Conservation (phyloP, 176 grass and related monocot genomes). For the Oryza punctata region DNA sequence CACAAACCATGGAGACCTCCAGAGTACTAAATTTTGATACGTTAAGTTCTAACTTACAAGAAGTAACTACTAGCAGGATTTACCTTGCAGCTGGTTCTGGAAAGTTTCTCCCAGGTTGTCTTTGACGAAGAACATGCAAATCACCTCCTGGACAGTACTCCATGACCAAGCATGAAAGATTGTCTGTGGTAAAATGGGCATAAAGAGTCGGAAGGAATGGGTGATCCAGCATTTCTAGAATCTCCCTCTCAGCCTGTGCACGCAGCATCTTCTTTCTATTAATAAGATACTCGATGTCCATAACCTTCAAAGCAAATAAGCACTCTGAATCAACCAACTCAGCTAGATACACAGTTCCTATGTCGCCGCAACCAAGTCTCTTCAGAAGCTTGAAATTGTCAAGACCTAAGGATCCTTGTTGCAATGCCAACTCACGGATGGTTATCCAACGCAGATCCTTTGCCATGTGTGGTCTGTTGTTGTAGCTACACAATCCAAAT, state of each 20-base stretch:
- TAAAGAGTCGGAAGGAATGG: constrained; percentile 96
- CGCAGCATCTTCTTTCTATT: constrained; percentile 93
- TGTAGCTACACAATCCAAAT: constrained; percentile 56
- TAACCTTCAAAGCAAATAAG: constrained; percentile 97
- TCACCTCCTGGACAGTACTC: constrained; percentile 98
- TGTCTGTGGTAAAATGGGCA: constrained; percentile 92
- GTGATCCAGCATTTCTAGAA: constrained; percentile 94
- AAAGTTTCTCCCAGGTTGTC: constrained; percentile 77
- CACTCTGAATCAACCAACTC: constrained; percentile 82
- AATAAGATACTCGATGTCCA: constrained; percentile 91
- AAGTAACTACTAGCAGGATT: background rate
- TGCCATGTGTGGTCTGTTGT: constrained; percentile 87
- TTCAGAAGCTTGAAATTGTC: constrained; percentile 97
- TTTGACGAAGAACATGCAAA: constrained; percentile 94
- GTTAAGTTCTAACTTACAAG: background rate
- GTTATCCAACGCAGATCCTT: constrained; percentile 88
- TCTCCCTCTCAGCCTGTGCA: constrained; percentile 96
- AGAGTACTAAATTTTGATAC: constrained; percentile 1
- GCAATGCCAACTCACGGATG: constrained; percentile 56
- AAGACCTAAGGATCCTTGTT: constrained; percentile 76
- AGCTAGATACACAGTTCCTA: constrained; percentile 93
- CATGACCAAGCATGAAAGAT: constrained; percentile 95
- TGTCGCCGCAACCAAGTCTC: constrained; percentile 95
- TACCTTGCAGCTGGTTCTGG: constrained; percentile 88
- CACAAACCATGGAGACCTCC: constrained; percentile 10